These are phyloP conservation scores for Phoenix roebelenii DNA, from an alignment of 176 grass and related monocot genomes.

Conservation along the genomic window DNA sequence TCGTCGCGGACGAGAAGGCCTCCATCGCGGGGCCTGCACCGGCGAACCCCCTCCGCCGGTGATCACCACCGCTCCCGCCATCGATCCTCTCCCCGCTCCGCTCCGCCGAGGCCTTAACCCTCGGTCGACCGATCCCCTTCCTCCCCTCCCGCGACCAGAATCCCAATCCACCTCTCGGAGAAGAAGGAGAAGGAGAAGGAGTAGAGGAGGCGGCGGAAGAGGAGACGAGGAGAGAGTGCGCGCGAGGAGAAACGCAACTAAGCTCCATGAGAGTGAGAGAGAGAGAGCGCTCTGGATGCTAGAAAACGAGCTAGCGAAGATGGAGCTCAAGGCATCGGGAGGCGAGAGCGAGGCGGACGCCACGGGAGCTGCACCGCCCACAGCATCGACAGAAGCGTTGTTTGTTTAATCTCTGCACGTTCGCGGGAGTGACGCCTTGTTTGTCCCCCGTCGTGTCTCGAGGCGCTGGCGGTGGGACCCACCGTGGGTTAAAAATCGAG, in stretches of 20 bases:
- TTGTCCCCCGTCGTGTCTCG: too few relatives aligned
- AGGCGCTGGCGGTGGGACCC: too few relatives aligned
- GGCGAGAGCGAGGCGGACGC: too few relatives aligned
- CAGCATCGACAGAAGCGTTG: too few relatives aligned
- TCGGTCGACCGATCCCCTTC: conserved; percentile 8
- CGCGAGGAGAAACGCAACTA: conserved; percentile 12
- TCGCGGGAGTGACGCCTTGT: too few relatives aligned
- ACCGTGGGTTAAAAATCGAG: too few relatives aligned
- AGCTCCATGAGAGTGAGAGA: conserved; percentile 31
- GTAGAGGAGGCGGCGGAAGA: conserved; percentile 9
- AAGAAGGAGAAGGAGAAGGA: not conserved
- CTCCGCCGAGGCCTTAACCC: conserved; percentile 29
- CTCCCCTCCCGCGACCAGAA: conserved; percentile 6
- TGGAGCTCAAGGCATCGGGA: too few relatives aligned
- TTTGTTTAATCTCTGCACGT: too few relatives aligned
- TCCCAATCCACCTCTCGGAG: not conserved
- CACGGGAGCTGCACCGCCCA: too few relatives aligned
- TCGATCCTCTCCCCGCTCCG: conserved; percentile 17
- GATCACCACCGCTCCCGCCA: conserved; percentile 1
- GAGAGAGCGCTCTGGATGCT: not conserved
- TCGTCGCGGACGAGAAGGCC: conserved; percentile 3
- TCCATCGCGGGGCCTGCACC: conserved; percentile 25
- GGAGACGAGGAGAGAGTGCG: conserved; percentile 9
- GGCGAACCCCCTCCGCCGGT: not conserved
- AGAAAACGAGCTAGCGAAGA: too few relatives aligned